phyloP scores from a whole-genome alignment of 1,284 basidiomycete species.

The Irpex sp. region DNA sequence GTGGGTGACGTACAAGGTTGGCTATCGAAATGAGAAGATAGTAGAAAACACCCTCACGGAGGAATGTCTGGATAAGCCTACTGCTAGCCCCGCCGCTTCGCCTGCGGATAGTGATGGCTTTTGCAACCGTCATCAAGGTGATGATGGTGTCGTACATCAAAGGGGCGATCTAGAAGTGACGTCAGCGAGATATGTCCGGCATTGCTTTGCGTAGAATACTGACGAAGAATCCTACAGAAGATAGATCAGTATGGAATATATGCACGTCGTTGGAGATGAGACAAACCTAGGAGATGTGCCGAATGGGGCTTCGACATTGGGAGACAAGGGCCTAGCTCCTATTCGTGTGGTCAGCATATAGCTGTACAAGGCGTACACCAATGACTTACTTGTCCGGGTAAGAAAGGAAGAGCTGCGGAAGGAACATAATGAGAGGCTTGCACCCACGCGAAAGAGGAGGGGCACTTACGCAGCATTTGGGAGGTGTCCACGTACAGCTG shows the following conservation, averaged over 20 bases:
- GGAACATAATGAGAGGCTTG: background rate
- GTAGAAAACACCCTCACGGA: slow-evolving; percentile 80
- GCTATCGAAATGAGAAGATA: slow-evolving; percentile 78
- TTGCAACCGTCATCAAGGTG: slow-evolving; percentile 73
- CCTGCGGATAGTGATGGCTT: slow-evolving; percentile 68
- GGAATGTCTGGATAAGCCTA: slow-evolving; percentile 74
- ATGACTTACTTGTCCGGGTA: slow-evolving; percentile 25
- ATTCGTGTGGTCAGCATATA: slow-evolving; percentile 1
- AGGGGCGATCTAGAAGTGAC: slow-evolving; percentile 57
- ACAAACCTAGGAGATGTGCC: slow-evolving; percentile 46
- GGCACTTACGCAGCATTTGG: slow-evolving; percentile 64
- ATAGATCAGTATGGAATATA: background rate
- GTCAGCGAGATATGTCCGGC: background rate
- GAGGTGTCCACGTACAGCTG: slow-evolving; percentile 74
- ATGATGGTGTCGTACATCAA: slow-evolving; percentile 75
- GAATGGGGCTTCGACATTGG: slow-evolving; percentile 75
- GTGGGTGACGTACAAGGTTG: slow-evolving; percentile 45
- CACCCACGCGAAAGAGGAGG: background rate
- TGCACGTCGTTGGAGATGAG: background rate
- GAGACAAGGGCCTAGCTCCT: slow-evolving; percentile 63
- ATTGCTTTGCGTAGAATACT: slow-evolving; percentile 26
- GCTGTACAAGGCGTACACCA: background rate
- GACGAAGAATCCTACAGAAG: slow-evolving; percentile 62
- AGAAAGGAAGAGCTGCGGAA: slow-evolving; percentile 61
- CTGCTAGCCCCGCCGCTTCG: slow-evolving; percentile 72